A percentile compares a stretch with the other conserved stretches of the same genome.
phyloP scores from a whole-genome alignment of 208 protist genomes.

The Endotrypanum monterogeii region DNA sequence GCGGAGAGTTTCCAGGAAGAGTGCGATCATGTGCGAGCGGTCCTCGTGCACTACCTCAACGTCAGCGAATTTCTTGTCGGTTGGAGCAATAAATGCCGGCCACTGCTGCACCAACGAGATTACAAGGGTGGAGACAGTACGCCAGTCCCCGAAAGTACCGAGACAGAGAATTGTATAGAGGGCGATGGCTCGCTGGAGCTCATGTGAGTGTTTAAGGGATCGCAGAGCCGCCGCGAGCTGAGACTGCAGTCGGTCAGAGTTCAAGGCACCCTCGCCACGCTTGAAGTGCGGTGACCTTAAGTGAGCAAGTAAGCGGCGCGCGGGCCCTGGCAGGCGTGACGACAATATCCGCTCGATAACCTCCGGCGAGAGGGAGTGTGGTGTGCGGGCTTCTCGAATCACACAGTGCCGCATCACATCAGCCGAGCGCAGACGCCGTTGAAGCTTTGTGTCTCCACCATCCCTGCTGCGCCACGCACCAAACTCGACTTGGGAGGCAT shows the following conservation, averaged over 20 bases:
- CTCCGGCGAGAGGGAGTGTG: constrained; percentile 27
- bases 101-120: constrained; percentile 15
- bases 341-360: constrained; percentile 26
- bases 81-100: background rate
- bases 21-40: constrained; percentile 10
- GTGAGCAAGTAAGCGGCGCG: background rate
- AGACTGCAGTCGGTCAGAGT: background rate
- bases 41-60: background rate
- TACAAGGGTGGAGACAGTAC: constrained; percentile 5
- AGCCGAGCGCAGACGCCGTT: background rate
- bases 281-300: constrained; percentile 7
- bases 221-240: constrained; percentile 6
- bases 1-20: constrained; percentile 16
- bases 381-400: constrained; percentile 40
- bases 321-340: background rate
- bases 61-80: background rate
- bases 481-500: constrained; percentile 14
- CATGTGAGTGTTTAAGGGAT: constrained; percentile 4
- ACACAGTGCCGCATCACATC: constrained; percentile 40
- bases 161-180: constrained; percentile 15
- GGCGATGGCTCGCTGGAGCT: constrained; percentile 12
- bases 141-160: constrained; percentile 12
- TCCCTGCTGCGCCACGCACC: constrained; percentile 33
- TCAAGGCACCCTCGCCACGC: background rate
- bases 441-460: constrained; percentile 1